Base-by-base conservation (phyloP, 192 early-diverging fungal species). In the Coemansia reversa region DNA sequence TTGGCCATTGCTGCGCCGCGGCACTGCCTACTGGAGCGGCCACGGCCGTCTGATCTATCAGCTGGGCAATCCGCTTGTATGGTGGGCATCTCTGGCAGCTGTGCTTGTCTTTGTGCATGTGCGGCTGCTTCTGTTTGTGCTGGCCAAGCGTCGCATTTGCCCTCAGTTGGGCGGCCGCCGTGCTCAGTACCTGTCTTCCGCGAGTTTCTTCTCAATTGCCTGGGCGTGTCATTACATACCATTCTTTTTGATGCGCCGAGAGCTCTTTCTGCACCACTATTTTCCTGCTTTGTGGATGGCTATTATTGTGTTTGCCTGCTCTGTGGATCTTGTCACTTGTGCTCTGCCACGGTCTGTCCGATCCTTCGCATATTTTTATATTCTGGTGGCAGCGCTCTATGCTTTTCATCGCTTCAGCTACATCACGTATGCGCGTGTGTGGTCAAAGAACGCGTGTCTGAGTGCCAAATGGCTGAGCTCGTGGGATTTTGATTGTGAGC, bases 251-350 rank as follows among this genome's bases (percentile, higher is more conserved):
- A 95, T 97, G 93, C 79, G 78, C 16, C 91, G 94, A 25, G 91
- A 95, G 76, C 84, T 94, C 28, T 96, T 98, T 67, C 74, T 95
- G 39, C 95, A 97, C 76, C 94, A 97, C 59, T 97, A 96, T 75
- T 84, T 96, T 47, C 95, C 97, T 1, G 90, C 95, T 1, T 81
- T 96, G n/a, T 95, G 94, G 81, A 93, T 96, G 79, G 86, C 86
- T 11, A 87, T 96, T 51, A 81, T 98, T 14, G 79, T 88, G 1
- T 65, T 94, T 24, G 91, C 88, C 25, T 85, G 85, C 23, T 67
- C 88, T 0, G 82, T 94, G 65, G 94, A 98, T 75, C 65, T 93
- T 33, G 58, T 84, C 18, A 88, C 92, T 1, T 75, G 78, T 18
- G 83, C 86, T 8, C 42, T 91, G 30, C 69, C 83, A 3, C 60